Base-by-base conservation (phyloP, 768 basidiomycete genomes). In the Termitomyces sp. region DNA sequence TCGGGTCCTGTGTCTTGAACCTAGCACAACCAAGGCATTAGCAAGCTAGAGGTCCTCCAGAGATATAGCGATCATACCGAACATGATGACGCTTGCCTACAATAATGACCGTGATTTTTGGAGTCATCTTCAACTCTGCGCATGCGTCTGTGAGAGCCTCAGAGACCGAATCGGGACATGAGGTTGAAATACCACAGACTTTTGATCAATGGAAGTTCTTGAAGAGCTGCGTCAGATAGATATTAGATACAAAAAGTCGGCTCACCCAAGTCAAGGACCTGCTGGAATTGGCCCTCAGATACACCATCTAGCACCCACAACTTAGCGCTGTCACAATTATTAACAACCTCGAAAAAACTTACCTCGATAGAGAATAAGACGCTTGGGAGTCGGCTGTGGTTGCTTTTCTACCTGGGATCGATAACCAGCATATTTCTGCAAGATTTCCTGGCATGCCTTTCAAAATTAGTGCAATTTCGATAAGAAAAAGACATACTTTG, bases 1-100 rank as follows among this genome's bases (percentile, higher is more conserved):
- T 57, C 0, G 55, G 50, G 8, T 50, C 60, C 54, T 67, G 60
- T 18, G 68, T 64, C 44, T 65, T 73, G 55, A 79, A 76, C n/a
- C 76, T 79, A 52, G 5, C 4, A 52, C 27, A 8, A 47, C 1
- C 27, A 22, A 48, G 18, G 8, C 14, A 20, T 22, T 4, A 47
- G 13, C 44, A 22, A 6, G 20, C 14, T 22, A 12, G 4, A 20
- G 6, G 30, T 32, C 8, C 18, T 16, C 5, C 8, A 12, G 26
- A 22, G 12, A 16, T 9, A 48, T 4, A 16, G 45, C 20, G 2
- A 54, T 51, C 55, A 10, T 39, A 56, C 55, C 55, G 55, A 20
- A 48, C 78, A 53, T 87, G 87, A 66, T 89, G 87, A 3, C 87
- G 79, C 67, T 93, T 94, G 16, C 89, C 91, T 7, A 93, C 91